A percentile compares a stretch with the other conserved stretches of the same genome.
phyloP scores from a whole-genome alignment of 1,284 basidiomycete genomes.

The Trichosporon coremiiforme region DNA sequence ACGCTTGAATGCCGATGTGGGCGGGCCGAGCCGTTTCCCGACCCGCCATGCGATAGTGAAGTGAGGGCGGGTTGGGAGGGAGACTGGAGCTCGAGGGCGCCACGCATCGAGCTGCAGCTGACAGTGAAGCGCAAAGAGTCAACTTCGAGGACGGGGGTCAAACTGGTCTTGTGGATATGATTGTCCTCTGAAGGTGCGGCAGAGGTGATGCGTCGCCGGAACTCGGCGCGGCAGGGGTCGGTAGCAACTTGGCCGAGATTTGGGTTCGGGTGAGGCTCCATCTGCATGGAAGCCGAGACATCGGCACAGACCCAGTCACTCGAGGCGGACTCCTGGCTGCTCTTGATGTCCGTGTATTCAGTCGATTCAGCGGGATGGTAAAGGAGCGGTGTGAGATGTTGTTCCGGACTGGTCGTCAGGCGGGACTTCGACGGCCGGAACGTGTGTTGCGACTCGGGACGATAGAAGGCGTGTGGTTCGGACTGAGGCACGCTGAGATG shows the following conservation, averaged over 20 bases:
- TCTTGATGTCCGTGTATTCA: neutral
- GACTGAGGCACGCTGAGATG: neutral
- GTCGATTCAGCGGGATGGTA: neutral
- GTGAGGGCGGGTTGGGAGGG: neutral
- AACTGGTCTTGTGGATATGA: neutral
- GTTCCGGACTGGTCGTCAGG: too few relatives aligned
- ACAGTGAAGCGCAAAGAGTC: neutral
- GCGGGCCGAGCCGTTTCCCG: neutral
- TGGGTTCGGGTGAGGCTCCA: neutral
- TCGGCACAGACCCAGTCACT: conserved; percentile 4
- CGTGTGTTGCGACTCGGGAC: neutral
- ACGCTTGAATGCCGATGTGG: neutral
- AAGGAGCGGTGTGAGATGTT: neutral
- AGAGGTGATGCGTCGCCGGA: neutral
- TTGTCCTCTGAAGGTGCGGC: neutral
- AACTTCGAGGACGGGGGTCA: neutral
- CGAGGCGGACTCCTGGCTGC: neutral
- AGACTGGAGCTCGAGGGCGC: neutral
- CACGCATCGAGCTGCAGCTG: neutral
- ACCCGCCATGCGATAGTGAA: neutral
- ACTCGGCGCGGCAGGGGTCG: neutral
- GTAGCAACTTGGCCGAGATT: neutral
- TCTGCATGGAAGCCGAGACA: neutral
- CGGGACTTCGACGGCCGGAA: neutral
- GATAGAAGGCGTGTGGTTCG: neutral